Conservation (phyloP, 805 yeast species). For the Lipomyces sp. region DNA sequence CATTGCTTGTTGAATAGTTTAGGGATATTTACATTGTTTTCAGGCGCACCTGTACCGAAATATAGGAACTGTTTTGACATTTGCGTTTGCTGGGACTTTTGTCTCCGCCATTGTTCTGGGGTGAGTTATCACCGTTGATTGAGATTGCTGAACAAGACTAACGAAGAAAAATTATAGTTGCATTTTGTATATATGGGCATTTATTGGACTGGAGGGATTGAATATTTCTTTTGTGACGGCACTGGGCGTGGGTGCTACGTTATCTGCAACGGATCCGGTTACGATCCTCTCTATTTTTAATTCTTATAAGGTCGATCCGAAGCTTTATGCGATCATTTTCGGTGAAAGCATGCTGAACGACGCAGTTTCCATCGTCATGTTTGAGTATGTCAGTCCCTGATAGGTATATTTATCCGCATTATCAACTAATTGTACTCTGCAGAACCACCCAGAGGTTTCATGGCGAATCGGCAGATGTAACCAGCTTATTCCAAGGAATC, state of each 20-base stretch:
- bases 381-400: conserved; percentile 47
- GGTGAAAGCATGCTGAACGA: conserved; percentile 95
- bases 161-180: conserved; percentile 34
- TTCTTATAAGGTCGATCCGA: conserved; percentile 97
- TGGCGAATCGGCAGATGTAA: conserved; percentile 71
- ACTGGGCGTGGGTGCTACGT: conserved; percentile 92
- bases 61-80: conserved; percentile 82
- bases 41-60: conserved; percentile 89
- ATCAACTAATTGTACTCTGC: background rate
- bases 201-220: conserved; percentile 84
- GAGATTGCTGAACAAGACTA: background rate
- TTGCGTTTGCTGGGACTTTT: conserved; percentile 97
- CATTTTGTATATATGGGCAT: conserved; percentile 83
- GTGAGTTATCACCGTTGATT: background rate
- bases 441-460: conserved; percentile 90
- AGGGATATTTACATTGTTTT: too few species aligned
- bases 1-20: too few species aligned
- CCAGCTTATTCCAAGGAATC: conserved; percentile 86
- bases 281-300: conserved; percentile 94
- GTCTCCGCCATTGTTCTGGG: conserved; percentile 89
- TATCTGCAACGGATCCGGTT: conserved; percentile 98
- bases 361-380: conserved; percentile 98
- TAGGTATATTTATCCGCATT: too few species aligned
- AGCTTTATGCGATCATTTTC: conserved; percentile 90
- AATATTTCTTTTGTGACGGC: conserved; percentile 92